Percentiles rank a stretch among this genome's conserved stretches.
Evolutionary conservation across 495 filamentous ascomycete genomes (phyloP).

Genomic region (Neurospora sp.): DNA sequence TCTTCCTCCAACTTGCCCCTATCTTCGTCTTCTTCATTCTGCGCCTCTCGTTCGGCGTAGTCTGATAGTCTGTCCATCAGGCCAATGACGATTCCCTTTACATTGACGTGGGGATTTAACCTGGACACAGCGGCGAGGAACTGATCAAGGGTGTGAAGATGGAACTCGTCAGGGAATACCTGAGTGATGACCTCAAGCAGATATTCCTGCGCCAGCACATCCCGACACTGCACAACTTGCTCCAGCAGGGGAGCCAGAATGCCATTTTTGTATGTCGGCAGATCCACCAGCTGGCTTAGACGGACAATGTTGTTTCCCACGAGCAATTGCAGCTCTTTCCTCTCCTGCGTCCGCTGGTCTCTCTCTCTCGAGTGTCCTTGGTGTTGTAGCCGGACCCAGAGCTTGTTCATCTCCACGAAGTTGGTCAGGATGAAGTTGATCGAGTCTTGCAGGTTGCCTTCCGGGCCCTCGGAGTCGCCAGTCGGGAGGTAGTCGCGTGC

Average conservation of each 20-base stretch:
- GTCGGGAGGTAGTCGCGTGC: conserved; percentile 78
- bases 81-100: conserved; percentile 96
- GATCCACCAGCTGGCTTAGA: conserved; percentile 88
- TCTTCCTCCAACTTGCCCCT: conserved; percentile 72
- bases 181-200: conserved; percentile 95
- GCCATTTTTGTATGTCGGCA: conserved; percentile 83
- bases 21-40: conserved; percentile 59
- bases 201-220: conserved; percentile 96
- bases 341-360: conserved; percentile 83
- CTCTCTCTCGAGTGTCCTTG: conserved; percentile 93
- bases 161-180: conserved; percentile 97
- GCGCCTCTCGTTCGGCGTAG: conserved; percentile 81
- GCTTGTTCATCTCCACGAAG: conserved; percentile 99
- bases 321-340: conserved; percentile 87
- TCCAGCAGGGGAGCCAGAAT: conserved; percentile 85
- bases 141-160: conserved; percentile 90
- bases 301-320: conserved; percentile 94
- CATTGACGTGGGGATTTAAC: conserved; percentile 88
- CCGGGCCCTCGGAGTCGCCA: conserved; percentile 79
- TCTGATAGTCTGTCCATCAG: conserved; percentile 92
- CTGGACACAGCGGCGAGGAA: conserved; percentile 83
- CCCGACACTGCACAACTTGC: conserved; percentile 94
- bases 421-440: conserved; percentile 97
- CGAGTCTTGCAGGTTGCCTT: conserved; percentile 93
- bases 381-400: conserved; percentile 95